Evolutionary conservation across 2,329 filamentous ascomycete species (phyloP).

Genomic region (Apiospora sp.): DNA sequence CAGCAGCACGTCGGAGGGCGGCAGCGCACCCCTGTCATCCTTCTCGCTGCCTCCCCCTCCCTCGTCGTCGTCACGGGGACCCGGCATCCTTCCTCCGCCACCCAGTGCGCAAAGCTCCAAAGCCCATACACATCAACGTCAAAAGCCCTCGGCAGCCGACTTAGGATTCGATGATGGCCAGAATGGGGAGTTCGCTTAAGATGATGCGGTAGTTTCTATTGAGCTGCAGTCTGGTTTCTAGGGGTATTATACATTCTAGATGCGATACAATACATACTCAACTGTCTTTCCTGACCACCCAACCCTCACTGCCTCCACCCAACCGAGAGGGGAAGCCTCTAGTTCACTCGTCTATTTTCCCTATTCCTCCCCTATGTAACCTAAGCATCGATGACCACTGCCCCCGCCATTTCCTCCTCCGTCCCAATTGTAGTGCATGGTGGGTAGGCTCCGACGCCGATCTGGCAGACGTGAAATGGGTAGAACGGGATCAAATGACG

Average conservation of each 20-base stretch:
- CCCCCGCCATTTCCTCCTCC: no score
- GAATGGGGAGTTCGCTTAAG: conserved; percentile 80
- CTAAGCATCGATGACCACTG: conserved; percentile 24
- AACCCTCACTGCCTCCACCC: not conserved
- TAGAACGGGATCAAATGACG: not conserved
- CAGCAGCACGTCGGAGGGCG: conserved; percentile 26
- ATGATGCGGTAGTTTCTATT: not conserved
- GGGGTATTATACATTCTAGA: conserved; percentile 6
- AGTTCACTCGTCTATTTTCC: not conserved
- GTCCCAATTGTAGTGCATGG: conserved; percentile 25
- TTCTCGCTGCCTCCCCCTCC: conserved; percentile 82
- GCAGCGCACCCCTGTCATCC: conserved; percentile 49
- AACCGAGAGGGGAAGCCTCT: not conserved
- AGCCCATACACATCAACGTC: conserved; percentile 59
- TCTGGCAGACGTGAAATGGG: not conserved
- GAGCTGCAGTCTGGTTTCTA: not conserved
- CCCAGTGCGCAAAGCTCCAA: conserved; percentile 69
- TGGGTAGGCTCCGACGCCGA: conserved; percentile 31
- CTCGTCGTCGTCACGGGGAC: conserved; percentile 42
- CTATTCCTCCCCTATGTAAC: conserved; percentile 23
- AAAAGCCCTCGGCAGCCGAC: conserved; percentile 63
- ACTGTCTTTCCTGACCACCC: conserved; percentile 4
- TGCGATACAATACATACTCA: conserved; percentile 6
- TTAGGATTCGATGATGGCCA: conserved; percentile 88
- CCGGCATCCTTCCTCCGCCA: conserved; percentile 68